Evolutionary conservation across 768 basidiomycete genomes (phyloP), one percentile per base, ranked within the genome.

Genomic region (Termitomyces sp.): DNA sequence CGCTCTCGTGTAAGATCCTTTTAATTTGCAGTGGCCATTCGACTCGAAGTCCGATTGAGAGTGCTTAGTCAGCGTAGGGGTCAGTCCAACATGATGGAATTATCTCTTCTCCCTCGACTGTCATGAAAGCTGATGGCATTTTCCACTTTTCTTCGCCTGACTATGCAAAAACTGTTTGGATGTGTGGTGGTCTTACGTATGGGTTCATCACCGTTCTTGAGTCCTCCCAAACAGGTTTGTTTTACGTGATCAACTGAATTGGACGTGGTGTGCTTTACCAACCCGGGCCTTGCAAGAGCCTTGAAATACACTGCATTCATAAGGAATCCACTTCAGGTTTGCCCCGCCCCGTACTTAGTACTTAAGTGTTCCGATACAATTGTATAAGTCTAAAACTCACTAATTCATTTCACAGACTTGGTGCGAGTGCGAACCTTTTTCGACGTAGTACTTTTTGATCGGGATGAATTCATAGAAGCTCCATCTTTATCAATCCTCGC

Each of bases 11-110:
- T 22, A 4, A 18, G 22, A 27, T 41, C 39, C 42, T 51, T 56
- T 56, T 51, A 45, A 43, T 55, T 50, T 55, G 48, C 54, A 50
- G 35, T 18, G 18, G 23, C 39, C 43, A 38, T 40, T 50, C 35
- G 38, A 50, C 41, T 50, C 22, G 35, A 39, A 51, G 49, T 50
- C 42, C 49, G 49, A 55, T 55, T 36, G 15, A 46, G 40, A 16
- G 41, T 51, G 54, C 48, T 56, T 56, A 56, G 54, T 56, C 54
- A 56, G 36, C 47, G 23, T 18, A 40, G 23, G 54, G 54, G 54
- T 49, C 54, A 2, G 3, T n/a, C n/a, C 32, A 50, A 49, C 9
- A 22, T 13, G 5, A n/a, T 7, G 9, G 7, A 12, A 43, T 11
- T 29, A 18, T 20, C 38, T 43, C 23, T 33, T 35, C 15, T 36